Base-by-base conservation (phyloP, 1,284 basidiomycete species). In the Trichosporon sp. region DNA sequence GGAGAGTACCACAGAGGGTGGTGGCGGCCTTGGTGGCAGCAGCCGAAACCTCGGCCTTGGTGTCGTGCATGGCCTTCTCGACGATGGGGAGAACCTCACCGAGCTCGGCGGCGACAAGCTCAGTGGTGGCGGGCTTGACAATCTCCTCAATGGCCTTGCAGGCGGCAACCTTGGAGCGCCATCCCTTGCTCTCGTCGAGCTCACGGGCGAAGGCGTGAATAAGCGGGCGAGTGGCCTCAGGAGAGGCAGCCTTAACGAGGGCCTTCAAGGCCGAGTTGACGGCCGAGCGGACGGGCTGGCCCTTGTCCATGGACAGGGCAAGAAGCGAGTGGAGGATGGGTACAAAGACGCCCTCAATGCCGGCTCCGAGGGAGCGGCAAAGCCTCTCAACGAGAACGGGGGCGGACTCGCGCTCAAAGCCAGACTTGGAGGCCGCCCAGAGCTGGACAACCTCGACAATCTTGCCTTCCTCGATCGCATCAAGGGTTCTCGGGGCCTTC, bases 61-160 rank as follows among this genome's bases (percentile, higher is more conserved):
- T 98, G 85, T 99, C 96, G 82, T 97, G 94, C 95, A 99, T 96
- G 12, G 94, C 90, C 65, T 86, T 86, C 81, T 97, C 95, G 37
- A 99, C 90, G 78, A 91, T 91, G 14, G 96, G 96, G 66, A 98
- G 89, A 65, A 93, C 89, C 46, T 87, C 86, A 19, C 90, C 95
- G 48, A 99, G 87, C 81, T 96, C 90, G 68, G 90, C 89, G 59
- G 94, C 95, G 68, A 98, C 91, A 78, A 90, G 89, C 74, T 95
- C 93, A 78, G 89, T 90, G 19, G 92, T 89, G 11, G 88, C 87
- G 59, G 86, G 86, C 76, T 86, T 86, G 65, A 92, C 91, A 74
- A 94, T 90, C 65, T 85, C 86, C 81, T 89, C 91, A 80, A 95
- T 89, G 3, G 92, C 90, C 81, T 98, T 96, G 67, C 98, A 86